phyloP scores from a whole-genome alignment of 2,329 filamentous ascomycete species.

The Aureobasidium sp. region DNA sequence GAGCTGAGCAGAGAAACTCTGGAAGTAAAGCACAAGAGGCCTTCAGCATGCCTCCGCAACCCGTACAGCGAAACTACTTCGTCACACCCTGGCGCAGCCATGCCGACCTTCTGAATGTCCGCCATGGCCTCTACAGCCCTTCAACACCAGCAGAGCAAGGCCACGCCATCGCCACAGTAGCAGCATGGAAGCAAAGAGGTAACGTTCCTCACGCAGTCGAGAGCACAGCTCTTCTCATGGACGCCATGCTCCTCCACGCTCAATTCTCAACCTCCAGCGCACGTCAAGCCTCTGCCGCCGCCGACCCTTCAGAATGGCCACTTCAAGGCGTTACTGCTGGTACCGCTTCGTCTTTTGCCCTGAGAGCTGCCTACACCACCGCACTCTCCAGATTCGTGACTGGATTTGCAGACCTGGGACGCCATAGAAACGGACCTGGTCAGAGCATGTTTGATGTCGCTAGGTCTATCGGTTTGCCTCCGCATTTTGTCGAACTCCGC shows the following conservation, averaged over 20 bases:
- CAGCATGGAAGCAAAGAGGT: slow-evolving; percentile 60
- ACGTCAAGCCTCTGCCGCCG: slow-evolving; percentile 41
- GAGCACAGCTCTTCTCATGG: slow-evolving; percentile 64
- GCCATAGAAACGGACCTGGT: slow-evolving; percentile 48
- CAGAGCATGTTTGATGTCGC: slow-evolving; percentile 63
- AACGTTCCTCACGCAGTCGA: slow-evolving; percentile 73
- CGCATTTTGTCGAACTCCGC: slow-evolving; percentile 77
- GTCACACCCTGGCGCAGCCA: slow-evolving; percentile 66
- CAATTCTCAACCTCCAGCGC: slow-evolving; percentile 55
- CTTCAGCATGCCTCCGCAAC: slow-evolving; percentile 1
- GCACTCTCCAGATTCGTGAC: slow-evolving; percentile 67
- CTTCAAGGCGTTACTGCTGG: background rate
- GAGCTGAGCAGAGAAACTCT: too few species aligned
- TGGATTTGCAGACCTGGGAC: slow-evolving; percentile 66
- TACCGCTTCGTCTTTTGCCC: slow-evolving; percentile 8
- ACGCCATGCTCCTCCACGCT: slow-evolving; percentile 59
- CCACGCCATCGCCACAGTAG: slow-evolving; percentile 13
- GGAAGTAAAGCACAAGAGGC: background rate
- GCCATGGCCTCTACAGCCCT: slow-evolving; percentile 54
- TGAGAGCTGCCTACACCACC: slow-evolving; percentile 62
- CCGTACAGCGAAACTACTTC: slow-evolving; percentile 40
- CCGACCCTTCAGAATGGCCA: slow-evolving; percentile 27
- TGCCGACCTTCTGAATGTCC: slow-evolving; percentile 57
- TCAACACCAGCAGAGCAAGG: slow-evolving; percentile 25
- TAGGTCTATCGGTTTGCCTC: slow-evolving; percentile 59